These are phyloP conservation scores for Telfairia occidentalis DNA, from an alignment of 331 rosid genomes.

Conservation along the genomic window DNA sequence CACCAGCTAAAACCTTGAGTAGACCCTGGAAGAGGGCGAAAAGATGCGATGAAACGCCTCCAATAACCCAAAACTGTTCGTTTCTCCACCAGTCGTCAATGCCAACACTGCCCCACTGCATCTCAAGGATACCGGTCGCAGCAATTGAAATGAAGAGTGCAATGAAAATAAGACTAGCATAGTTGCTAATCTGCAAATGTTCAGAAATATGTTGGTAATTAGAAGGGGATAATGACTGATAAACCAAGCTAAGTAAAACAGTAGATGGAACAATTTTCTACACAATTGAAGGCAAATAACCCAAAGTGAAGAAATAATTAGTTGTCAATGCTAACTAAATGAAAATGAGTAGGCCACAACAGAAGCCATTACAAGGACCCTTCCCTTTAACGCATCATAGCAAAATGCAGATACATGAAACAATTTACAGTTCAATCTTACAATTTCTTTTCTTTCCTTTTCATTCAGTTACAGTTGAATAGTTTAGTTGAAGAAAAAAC, in stretches of 20 bases:
- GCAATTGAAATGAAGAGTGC: conserved; percentile 88
- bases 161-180: conserved; percentile 81
- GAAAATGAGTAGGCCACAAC: not conserved
- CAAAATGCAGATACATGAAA: not conserved
- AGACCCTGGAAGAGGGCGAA: conserved; percentile 87
- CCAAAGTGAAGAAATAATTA: not conserved
- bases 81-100: conserved; percentile 99
- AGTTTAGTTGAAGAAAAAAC: not conserved
- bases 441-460: not conserved
- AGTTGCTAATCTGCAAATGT: conserved; percentile 82
- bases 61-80: conserved; percentile 97
- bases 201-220: not conserved
- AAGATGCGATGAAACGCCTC: conserved; percentile 87
- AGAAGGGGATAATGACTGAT: not conserved
- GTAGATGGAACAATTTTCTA: not conserved
- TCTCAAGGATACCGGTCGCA: conserved; percentile 85
- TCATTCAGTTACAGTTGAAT: not conserved
- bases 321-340: not conserved
- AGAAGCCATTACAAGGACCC: not conserved
- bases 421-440: not conserved
- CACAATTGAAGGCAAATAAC: not conserved
- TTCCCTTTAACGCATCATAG: not conserved
- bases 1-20: conserved; percentile 90
- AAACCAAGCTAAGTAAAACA: not conserved
- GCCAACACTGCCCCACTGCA: conserved; percentile 92